Percentiles rank a stretch among this genome's conserved stretches.
These are phyloP conservation scores for Xylaria sp. DNA, from an alignment of 2,329 filamentous ascomycete genomes.

Conservation along the genomic window DNA sequence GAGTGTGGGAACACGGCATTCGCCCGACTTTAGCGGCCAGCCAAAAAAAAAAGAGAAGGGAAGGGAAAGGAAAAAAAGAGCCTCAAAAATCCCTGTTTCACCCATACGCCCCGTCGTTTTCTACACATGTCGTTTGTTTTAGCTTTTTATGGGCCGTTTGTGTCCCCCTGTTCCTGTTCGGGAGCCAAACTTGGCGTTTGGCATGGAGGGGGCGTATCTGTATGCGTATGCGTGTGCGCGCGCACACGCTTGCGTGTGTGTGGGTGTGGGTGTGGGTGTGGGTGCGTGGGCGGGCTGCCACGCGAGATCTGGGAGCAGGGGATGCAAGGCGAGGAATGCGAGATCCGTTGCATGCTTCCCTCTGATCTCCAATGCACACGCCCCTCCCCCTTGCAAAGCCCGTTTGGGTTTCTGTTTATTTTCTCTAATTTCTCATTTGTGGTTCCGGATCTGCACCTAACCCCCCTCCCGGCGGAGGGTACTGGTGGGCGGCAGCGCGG, in stretches of 20 bases:
- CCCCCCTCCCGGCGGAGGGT: slow-evolving; percentile 24
- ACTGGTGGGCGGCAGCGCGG: slow-evolving; percentile 31
- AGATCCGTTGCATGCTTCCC: slow-evolving; percentile 29
- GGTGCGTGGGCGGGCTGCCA: slow-evolving; percentile 14
- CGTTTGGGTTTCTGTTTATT: slow-evolving; percentile 16
- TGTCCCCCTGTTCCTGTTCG: too few relatives aligned
- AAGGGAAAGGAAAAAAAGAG: slow-evolving; percentile 4
- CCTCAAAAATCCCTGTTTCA: slow-evolving; percentile 20
- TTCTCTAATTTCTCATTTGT: slow-evolving; percentile 28
- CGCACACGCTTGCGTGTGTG: too few relatives aligned
- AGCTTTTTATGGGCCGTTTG: slow-evolving; percentile 30
- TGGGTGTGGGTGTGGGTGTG: slow-evolving; percentile 17
- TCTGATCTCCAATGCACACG: slow-evolving; percentile 34
- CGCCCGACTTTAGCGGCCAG: background rate
- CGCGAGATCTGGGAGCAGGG: slow-evolving; percentile 26
- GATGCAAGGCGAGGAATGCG: slow-evolving; percentile 31
- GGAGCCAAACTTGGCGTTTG: too few relatives aligned
- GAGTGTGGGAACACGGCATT: too few relatives aligned
- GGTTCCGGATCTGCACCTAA: slow-evolving; percentile 33
- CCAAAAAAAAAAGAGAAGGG: background rate
- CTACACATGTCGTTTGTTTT: slow-evolving; percentile 38
- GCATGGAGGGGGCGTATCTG: too few relatives aligned
- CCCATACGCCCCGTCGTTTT: slow-evolving; percentile 21
- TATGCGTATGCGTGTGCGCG: too few relatives aligned
- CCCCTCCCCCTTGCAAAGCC: slow-evolving; percentile 30